Evolutionary conservation across 2,329 filamentous ascomycete genomes (phyloP).

Genomic region (Colletotrichum costaricense): DNA sequence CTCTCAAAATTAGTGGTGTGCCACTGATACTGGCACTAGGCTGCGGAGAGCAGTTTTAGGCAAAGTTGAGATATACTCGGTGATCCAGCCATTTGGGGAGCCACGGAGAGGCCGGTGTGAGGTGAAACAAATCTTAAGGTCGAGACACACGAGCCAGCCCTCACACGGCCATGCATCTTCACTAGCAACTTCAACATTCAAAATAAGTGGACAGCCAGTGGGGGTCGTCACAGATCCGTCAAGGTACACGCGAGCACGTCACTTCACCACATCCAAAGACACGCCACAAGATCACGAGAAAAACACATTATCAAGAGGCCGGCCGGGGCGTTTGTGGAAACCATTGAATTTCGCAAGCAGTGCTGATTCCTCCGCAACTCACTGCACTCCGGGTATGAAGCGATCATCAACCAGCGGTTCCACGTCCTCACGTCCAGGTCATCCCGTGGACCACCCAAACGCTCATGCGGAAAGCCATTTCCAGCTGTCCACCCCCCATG

Average conservation of each 20-base stretch:
- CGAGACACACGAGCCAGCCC: background rate
- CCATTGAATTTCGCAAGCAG: slow-evolving; percentile 70
- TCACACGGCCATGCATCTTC: background rate
- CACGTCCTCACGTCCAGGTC: slow-evolving; percentile 68
- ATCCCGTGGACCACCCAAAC: slow-evolving; percentile 52
- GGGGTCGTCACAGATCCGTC: slow-evolving; percentile 5
- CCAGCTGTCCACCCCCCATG: slow-evolving; percentile 67
- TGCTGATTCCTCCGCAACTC: slow-evolving; percentile 57
- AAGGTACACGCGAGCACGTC: slow-evolving; percentile 12
- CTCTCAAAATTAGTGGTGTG: background rate
- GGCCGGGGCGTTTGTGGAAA: slow-evolving; percentile 51
- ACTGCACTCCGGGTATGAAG: slow-evolving; percentile 68
- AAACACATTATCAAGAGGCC: background rate
- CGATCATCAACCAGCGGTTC: slow-evolving; percentile 72
- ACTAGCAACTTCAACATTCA: background rate
- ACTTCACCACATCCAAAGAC: background rate
- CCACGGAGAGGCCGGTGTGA: background rate
- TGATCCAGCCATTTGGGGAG: background rate
- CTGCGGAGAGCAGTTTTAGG: background rate
- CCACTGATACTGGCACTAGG: background rate
- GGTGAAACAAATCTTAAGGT: slow-evolving; percentile 15
- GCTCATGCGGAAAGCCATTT: slow-evolving; percentile 69
- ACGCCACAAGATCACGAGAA: slow-evolving; percentile 3
- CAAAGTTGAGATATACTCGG: background rate
- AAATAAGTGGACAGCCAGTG: background rate